phyloP scores from a whole-genome alignment of 352 stramenopile species.

The Phytophthora colocasiae region DNA sequence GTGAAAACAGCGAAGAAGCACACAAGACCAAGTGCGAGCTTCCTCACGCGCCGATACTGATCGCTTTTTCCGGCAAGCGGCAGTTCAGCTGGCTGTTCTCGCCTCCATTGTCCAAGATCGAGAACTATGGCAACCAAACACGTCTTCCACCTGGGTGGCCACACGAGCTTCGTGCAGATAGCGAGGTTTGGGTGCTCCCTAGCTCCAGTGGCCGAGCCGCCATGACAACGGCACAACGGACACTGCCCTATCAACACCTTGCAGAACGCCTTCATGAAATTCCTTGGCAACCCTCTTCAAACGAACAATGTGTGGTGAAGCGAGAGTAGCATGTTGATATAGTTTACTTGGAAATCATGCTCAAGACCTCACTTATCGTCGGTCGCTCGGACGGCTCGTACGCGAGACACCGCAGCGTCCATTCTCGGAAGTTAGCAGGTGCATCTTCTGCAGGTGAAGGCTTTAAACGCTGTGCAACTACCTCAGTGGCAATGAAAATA shows the following conservation, averaged over 20 bases:
- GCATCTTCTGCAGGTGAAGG: constrained; percentile 53
- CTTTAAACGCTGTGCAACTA: constrained; percentile 48
- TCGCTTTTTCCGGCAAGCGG: constrained; percentile 89
- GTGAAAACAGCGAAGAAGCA: constrained; percentile 1
- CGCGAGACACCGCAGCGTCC: constrained; percentile 52
- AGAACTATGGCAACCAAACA: constrained; percentile 64
- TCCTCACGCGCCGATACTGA: constrained; percentile 68
- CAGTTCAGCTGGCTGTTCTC: constrained; percentile 89
- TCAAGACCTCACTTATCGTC: constrained; percentile 49
- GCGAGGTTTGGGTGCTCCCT: constrained; percentile 85
- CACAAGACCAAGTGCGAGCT: constrained; percentile 32
- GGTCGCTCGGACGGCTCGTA: constrained; percentile 62
- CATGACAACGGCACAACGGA: constrained; percentile 80
- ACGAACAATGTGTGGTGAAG: constrained; percentile 38
- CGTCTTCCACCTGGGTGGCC: constrained; percentile 77
- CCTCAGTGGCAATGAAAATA: constrained; percentile 66
- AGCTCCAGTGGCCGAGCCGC: constrained; percentile 84
- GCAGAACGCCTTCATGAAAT: constrained; percentile 65
- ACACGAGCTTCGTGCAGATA: constrained; percentile 54
- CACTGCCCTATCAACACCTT: constrained; percentile 74
- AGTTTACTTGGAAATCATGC: constrained; percentile 38
- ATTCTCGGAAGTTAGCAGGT: constrained; percentile 50
- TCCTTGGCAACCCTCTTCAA: constrained; percentile 49
- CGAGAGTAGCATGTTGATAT: constrained; percentile 25
- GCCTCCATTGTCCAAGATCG: constrained; percentile 70